These are phyloP conservation scores for Cutaneotrichosporon curvatum DNA, from an alignment of 1,284 basidiomycete genomes.

Conservation along the genomic window DNA sequence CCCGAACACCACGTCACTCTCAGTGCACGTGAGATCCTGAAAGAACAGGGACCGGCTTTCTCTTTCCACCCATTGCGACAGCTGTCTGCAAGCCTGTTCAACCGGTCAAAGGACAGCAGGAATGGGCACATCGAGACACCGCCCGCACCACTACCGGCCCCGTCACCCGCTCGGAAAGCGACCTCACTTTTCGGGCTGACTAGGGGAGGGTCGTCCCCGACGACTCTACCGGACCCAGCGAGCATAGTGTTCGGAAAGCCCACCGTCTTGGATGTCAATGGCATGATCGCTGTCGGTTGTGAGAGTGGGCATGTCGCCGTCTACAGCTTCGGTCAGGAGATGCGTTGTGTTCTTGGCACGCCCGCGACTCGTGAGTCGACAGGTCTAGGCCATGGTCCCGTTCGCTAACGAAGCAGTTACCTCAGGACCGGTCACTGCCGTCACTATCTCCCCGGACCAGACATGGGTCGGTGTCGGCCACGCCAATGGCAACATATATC, in stretches of 20 bases:
- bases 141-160: constrained; percentile 1
- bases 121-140: constrained; percentile 3
- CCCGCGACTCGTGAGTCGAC: constrained; percentile 56
- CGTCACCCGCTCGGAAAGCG: constrained; percentile 43
- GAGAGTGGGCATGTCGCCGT: constrained; percentile 69
- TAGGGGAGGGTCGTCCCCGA: neutral
- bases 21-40: neutral
- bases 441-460: constrained; percentile 87
- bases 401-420: constrained; percentile 18
- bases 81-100: constrained; percentile 54
- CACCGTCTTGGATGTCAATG: constrained; percentile 75
- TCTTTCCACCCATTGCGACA: constrained; percentile 53
- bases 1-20: neutral
- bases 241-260: constrained; percentile 53
- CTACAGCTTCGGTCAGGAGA: constrained; percentile 82
- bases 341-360: constrained; percentile 69
- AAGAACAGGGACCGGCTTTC: constrained; percentile 26
- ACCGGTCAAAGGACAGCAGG: constrained; percentile 10
- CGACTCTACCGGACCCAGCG: neutral
- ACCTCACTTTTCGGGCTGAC: constrained; percentile 53
- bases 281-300: constrained; percentile 83
- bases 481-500: constrained; percentile 71
- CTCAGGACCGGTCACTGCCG: constrained; percentile 75
- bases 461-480: constrained; percentile 90
- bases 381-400: too few species aligned